Evolutionary conservation across 2,329 filamentous ascomycete species (phyloP).

Genomic region (Colletotrichum sp.): DNA sequence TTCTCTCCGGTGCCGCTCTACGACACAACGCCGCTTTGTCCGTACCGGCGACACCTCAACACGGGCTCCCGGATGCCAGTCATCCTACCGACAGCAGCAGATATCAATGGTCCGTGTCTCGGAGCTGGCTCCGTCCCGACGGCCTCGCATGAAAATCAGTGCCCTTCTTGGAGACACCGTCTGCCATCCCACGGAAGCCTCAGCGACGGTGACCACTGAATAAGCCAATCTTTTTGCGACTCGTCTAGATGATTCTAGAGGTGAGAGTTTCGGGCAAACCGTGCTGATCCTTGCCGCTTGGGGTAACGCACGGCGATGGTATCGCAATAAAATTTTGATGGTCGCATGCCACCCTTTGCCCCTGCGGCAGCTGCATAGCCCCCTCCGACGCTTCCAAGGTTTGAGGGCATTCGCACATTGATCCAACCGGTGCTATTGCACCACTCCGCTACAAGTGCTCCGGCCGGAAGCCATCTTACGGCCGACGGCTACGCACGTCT

Average conservation of each 20-base stretch:
- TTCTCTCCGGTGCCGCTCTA: not conserved
- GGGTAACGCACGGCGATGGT: not conserved
- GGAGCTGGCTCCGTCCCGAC: not conserved
- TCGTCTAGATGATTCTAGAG: not conserved
- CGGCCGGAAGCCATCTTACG: not conserved
- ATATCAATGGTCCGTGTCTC: not conserved
- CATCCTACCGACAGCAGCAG: not conserved
- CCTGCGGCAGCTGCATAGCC: not conserved
- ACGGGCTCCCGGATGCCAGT: not conserved
- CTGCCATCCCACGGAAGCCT: not conserved
- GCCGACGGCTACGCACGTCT: not conserved
- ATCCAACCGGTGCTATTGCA: not conserved
- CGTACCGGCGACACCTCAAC: not conserved
- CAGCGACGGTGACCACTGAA: not conserved
- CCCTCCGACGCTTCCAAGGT: not conserved
- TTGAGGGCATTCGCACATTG: not conserved
- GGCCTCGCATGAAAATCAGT: not conserved
- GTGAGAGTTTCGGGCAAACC: not conserved
- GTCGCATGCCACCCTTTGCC: not conserved
- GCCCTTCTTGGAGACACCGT: not conserved
- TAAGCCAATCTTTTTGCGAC: not conserved
- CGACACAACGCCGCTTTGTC: not conserved
- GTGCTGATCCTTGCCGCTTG: not conserved
- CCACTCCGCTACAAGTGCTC: not conserved
- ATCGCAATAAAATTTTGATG: not conserved